Percentiles rank a stretch among this genome's conserved stretches.
phyloP scores from a whole-genome alignment of 768 basidiomycete genomes.

The Crepidotus variabilis region DNA sequence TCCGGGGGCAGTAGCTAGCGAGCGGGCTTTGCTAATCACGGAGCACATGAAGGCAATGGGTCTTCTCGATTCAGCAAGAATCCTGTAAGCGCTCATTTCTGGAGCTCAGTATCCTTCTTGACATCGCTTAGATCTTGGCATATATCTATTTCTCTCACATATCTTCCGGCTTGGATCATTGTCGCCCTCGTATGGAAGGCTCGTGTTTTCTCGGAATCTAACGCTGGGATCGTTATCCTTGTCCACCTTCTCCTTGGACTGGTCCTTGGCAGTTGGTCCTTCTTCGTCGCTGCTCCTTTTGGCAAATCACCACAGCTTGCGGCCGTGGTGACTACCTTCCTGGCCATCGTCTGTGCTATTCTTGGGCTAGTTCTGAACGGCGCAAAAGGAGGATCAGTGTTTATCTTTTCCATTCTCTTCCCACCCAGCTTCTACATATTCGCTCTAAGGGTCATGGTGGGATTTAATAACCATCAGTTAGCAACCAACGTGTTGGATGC shows the following conservation, averaged over 20 bases:
- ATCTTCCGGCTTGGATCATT: conserved; percentile 76
- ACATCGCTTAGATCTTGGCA: conserved; percentile 57
- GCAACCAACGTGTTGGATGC: conserved; percentile 50
- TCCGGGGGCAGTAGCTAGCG: conserved; percentile 64
- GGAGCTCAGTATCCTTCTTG: not conserved
- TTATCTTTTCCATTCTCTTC: conserved; percentile 66
- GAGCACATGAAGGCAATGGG: conserved; percentile 82
- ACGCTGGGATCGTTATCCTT: conserved; percentile 53
- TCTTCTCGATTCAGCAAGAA: conserved; percentile 63
- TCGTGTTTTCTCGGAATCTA: conserved; percentile 62
- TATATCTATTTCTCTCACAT: conserved; percentile 56
- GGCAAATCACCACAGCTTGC: conserved; percentile 72
- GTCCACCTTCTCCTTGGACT: conserved; percentile 68
- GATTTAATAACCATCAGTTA: conserved; percentile 59
- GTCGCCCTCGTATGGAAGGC: conserved; percentile 63
- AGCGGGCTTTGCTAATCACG: conserved; percentile 62
- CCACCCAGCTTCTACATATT: conserved; percentile 78
- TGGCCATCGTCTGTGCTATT: conserved; percentile 64
- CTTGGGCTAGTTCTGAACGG: conserved; percentile 52
- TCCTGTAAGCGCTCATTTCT: conserved; percentile 37
- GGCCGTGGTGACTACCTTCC: conserved; percentile 62
- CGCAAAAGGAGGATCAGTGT: conserved; percentile 41
- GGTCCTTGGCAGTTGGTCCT: conserved; percentile 65
- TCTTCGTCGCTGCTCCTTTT: conserved; percentile 67
- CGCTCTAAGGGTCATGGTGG: conserved; percentile 60